Conservation (phyloP, 352 stramenopile species). For the Globisporangium irregulare region DNA sequence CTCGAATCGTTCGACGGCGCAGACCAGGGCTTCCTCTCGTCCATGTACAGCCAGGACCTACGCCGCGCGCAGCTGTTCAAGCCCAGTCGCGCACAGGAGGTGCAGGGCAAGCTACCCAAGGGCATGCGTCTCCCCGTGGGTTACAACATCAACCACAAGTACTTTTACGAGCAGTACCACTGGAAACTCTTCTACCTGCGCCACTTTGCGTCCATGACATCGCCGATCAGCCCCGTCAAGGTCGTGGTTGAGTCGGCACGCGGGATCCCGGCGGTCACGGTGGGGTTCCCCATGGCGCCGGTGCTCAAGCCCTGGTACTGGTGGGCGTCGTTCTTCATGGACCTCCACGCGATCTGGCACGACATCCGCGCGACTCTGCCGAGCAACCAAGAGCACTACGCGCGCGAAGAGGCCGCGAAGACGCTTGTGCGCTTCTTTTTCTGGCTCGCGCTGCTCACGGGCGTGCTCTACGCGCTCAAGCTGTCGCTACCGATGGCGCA, state of each 20-base stretch:
- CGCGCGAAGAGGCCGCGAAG: conserved; percentile 61
- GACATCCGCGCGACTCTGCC: conserved; percentile 78
- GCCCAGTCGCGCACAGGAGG: conserved; percentile 31
- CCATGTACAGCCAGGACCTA: conserved; percentile 83
- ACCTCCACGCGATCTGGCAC: conserved; percentile 82
- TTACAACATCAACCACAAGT: conserved; percentile 93
- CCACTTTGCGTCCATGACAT: conserved; percentile 87
- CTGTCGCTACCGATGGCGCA: conserved; percentile 55
- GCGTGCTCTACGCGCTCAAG: conserved; percentile 57
- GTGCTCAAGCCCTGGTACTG: conserved; percentile 89
- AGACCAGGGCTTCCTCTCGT: conserved; percentile 85
- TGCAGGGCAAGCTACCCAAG: conserved; percentile 32
- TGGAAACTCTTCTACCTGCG: conserved; percentile 85
- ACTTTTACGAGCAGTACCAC: conserved; percentile 88
- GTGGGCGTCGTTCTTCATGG: conserved; percentile 81
- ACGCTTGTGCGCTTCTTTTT: conserved; percentile 57
- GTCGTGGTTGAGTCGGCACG: conserved; percentile 83
- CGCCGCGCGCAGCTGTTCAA: conserved; percentile 74
- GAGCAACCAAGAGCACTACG: conserved; percentile 64
- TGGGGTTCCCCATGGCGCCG: conserved; percentile 85
- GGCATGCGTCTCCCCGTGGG: conserved; percentile 81
- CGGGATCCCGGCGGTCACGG: conserved; percentile 70
- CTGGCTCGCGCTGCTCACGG: conserved; percentile 58
- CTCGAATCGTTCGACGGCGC: conserved; percentile 77
- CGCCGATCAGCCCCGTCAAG: conserved; percentile 78